Percentiles rank a stretch among this genome's conserved stretches.
Evolutionary conservation across 2,329 filamentous ascomycete species (phyloP).

Genomic region (Talaromyces sp.): DNA sequence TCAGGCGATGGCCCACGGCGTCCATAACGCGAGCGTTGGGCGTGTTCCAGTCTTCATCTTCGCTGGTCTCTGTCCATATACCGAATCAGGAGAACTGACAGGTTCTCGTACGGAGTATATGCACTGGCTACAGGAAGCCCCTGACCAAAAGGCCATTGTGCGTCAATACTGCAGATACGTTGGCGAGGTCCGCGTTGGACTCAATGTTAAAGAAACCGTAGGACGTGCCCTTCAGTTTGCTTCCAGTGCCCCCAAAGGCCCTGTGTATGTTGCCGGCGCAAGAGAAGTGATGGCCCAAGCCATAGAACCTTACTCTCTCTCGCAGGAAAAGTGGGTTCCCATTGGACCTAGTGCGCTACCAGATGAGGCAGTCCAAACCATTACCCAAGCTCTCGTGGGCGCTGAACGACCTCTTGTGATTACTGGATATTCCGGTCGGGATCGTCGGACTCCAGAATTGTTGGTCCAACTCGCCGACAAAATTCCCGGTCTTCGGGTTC

Average conservation of each 20-base stretch:
- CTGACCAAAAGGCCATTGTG: slow-evolving; percentile 69
- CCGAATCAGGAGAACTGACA: slow-evolving; percentile 65
- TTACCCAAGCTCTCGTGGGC: slow-evolving; percentile 30
- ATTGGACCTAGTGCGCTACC: slow-evolving; percentile 60
- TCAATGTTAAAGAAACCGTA: slow-evolving; percentile 78
- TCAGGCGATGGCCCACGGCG: slow-evolving; percentile 64
- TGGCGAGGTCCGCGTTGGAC: slow-evolving; percentile 70
- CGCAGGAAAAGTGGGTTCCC: slow-evolving; percentile 63
- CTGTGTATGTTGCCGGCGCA: slow-evolving; percentile 69
- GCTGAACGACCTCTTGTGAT: slow-evolving; percentile 41
- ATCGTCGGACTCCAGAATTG: slow-evolving; percentile 28
- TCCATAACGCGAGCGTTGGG: slow-evolving; percentile 67
- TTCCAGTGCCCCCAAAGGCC: slow-evolving; percentile 64
- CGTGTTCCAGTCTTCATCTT: slow-evolving; percentile 67
- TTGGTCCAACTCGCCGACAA: slow-evolving; percentile 37
- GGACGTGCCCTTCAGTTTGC: slow-evolving; percentile 75
- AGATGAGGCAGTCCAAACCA: slow-evolving; percentile 30
- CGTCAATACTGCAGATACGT: slow-evolving; percentile 75
- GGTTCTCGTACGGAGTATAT: slow-evolving; percentile 70
- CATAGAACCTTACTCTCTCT: slow-evolving; percentile 60
- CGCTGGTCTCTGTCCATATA: slow-evolving; percentile 66
- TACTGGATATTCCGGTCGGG: slow-evolving; percentile 40
- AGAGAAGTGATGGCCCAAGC: slow-evolving; percentile 77
- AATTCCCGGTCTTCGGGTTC: slow-evolving; percentile 38
- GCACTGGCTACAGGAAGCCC: slow-evolving; percentile 74